Base-by-base conservation (phyloP, 2,329 filamentous ascomycete genomes). In the Pseudogymnoascus sp. region DNA sequence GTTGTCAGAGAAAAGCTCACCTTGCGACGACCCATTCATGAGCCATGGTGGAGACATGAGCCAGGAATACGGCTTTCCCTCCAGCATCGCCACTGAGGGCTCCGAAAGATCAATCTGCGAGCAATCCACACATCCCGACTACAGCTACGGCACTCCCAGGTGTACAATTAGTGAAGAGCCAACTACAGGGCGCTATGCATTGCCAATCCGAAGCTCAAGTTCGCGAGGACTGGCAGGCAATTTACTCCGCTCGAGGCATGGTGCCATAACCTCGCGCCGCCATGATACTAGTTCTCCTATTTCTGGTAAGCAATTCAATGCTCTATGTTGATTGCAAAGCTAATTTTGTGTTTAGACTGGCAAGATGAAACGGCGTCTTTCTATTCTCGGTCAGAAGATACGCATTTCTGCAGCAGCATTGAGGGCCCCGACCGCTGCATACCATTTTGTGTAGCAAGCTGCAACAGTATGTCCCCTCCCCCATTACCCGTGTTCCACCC, bases 381-480 rank as follows among this genome's bases (percentile, higher is more conserved):
- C 60, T 70, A 71, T 59, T 72, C 65, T 39, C 64, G 52, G 45
- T 67, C 70, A 7, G 62, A 67, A 42, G 72, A 72, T 63, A 64
- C 68, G 33, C 68, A 72, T 60, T 60, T 67, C 13, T 69, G 66
- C 55, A 66, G 60, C 36, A 71, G 71, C 61, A 60, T 70, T 8
- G 64, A 67, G 36, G 62, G 63, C 2, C 62, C 60, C 6, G 65
- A 65, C 5, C 52, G 68, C 4, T 68, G 68, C 52, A 73, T 88
- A 36, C 87, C 87, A 4, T 89, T 89, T 70, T 88, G 85, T 71
- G 82, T 82, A 40, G 78, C 83, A 45, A 79, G 82, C 63, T 88
- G 86, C 72, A 87, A 89, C 67, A 87, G 83, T 83, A 74, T 74
- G 82, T 76, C 3, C 40, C 58, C 10, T 59, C 18, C 8, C 12